Evolutionary conservation across 192 early-diverging fungal genomes (phyloP).

Genomic region (Linnemannia schmuckeri): DNA sequence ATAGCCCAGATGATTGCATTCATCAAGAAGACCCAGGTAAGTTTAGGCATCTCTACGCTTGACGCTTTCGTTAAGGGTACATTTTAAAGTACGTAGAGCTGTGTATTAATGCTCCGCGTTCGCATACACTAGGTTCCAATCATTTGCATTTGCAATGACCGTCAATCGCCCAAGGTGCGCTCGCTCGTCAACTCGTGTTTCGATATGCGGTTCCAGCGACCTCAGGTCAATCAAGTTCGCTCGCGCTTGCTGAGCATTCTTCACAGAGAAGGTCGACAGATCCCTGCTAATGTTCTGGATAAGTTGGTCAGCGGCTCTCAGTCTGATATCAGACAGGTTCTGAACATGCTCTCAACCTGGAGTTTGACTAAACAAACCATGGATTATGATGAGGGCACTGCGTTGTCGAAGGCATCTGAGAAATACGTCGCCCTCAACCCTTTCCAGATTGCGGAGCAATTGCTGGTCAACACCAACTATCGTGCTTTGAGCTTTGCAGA

Average conservation of each 20-base stretch:
- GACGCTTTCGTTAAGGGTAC: neutral
- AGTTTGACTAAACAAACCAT: slow-evolving; percentile 75
- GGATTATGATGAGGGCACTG: slow-evolving; percentile 86
- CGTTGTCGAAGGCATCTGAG: slow-evolving; percentile 66
- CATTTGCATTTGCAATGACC: slow-evolving; percentile 99
- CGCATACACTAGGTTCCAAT: slow-evolving; percentile 80
- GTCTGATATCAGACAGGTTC: slow-evolving; percentile 96
- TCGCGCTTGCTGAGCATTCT: slow-evolving; percentile 80
- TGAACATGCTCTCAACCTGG: slow-evolving; percentile 96
- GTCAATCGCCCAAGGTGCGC: slow-evolving; percentile 85
- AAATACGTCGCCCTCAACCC: slow-evolving; percentile 62
- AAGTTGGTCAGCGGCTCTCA: slow-evolving; percentile 84
- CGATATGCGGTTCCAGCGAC: slow-evolving; percentile 84
- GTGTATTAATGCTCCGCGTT: neutral
- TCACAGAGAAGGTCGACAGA: slow-evolving; percentile 77
- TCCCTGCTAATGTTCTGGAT: slow-evolving; percentile 84
- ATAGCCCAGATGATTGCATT: slow-evolving; percentile 86
- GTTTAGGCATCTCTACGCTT: neutral
- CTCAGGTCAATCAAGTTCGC: slow-evolving; percentile 79
- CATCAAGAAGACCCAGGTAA: slow-evolving; percentile 89
- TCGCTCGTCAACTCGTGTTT: slow-evolving; percentile 87
- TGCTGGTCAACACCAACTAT: slow-evolving; percentile 62
- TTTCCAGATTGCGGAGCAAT: slow-evolving; percentile 82
- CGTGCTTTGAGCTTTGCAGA: slow-evolving; percentile 61
- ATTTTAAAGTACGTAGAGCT: neutral